A percentile compares a stretch with the other conserved stretches of the same genome.
Conservation (phyloP, 2,329 filamentous ascomycete genomes). For the Plectosphaerella cucumerina region DNA sequence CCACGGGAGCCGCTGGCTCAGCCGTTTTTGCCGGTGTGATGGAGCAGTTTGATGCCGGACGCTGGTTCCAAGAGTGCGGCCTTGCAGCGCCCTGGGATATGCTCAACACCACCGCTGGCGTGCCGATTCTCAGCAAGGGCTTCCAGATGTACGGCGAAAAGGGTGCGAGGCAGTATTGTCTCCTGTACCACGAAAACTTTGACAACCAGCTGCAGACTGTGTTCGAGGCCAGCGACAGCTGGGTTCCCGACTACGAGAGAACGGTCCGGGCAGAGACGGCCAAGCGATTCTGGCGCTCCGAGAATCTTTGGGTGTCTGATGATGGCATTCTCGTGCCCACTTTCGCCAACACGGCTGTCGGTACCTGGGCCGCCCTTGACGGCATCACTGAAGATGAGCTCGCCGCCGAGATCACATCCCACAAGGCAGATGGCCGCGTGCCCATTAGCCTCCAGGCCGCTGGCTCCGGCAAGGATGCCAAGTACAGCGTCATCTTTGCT, state of each 20-base stretch:
- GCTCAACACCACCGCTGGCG: not conserved
- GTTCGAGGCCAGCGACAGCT: constrained; percentile 3
- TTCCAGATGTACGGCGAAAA: constrained; percentile 11
- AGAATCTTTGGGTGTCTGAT: constrained; percentile 7
- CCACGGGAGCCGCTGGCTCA: constrained; percentile 5
- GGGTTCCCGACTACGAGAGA: constrained; percentile 1
- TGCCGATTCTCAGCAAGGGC: not conserved
- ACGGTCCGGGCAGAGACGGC: constrained; percentile 4
- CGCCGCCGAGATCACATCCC: constrained; percentile 1
- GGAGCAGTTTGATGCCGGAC: constrained; percentile 8
- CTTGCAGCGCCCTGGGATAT: constrained; percentile 1
- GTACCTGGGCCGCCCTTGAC: constrained; percentile 7
- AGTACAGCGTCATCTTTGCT: constrained; percentile 12
- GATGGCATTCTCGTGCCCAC: constrained; percentile 9
- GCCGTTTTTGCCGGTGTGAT: constrained; percentile 12
- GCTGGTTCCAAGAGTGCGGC: constrained; percentile 10
- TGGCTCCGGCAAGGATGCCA: constrained; percentile 2
- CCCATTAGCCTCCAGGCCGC: constrained; percentile 11
- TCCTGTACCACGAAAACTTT: constrained; percentile 8
- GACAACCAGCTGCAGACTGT: constrained; percentile 7
- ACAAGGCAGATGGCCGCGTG: constrained; percentile 5
- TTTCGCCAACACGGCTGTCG: constrained; percentile 10
- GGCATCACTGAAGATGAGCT: constrained; percentile 6
- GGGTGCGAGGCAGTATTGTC: constrained; percentile 7
- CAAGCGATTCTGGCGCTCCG: constrained; percentile 13